Percentiles rank a stretch among this genome's conserved stretches.
These are phyloP conservation scores for Auriscalpium orientale DNA, from an alignment of 768 basidiomycete genomes.

Conservation along the genomic window DNA sequence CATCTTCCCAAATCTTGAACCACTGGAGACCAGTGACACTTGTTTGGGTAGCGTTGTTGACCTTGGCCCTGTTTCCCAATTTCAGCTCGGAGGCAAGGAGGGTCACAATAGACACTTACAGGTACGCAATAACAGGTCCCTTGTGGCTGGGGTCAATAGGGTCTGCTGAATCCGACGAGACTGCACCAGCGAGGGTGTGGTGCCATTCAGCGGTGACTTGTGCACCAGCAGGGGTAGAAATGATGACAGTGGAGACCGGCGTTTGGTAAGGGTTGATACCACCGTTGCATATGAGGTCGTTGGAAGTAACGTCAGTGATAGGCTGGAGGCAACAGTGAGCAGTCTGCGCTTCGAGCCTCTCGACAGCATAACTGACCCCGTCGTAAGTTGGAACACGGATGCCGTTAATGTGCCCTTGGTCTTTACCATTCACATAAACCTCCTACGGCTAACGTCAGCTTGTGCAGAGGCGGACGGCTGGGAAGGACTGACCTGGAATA, in stretches of 20 bases:
- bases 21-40: constrained; percentile 40
- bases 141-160: constrained; percentile 46
- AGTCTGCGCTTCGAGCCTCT: not conserved
- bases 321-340: constrained; percentile 28
- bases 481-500: constrained; percentile 36
- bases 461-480: not conserved
- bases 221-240: constrained; percentile 45
- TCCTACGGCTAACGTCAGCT: constrained; percentile 22
- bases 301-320: constrained; percentile 48
- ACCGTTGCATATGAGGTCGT: constrained; percentile 51
- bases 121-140: constrained; percentile 44
- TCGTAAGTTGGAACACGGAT: constrained; percentile 42
- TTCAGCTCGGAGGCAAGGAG: not conserved
- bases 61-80: constrained; percentile 31
- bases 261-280: constrained; percentile 48
- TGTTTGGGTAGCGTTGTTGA: constrained; percentile 37
- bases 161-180: constrained; percentile 38
- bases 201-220: constrained; percentile 47
- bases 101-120: constrained; percentile 26
- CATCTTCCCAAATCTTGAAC: constrained; percentile 50
- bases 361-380: constrained; percentile 30
- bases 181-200: constrained; percentile 39
- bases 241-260: constrained; percentile 37
- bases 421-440: constrained; percentile 45
- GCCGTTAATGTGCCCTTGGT: constrained; percentile 38